phyloP scores from a whole-genome alignment of 2,329 filamentous ascomycete species.

The Phoma sp. region DNA sequence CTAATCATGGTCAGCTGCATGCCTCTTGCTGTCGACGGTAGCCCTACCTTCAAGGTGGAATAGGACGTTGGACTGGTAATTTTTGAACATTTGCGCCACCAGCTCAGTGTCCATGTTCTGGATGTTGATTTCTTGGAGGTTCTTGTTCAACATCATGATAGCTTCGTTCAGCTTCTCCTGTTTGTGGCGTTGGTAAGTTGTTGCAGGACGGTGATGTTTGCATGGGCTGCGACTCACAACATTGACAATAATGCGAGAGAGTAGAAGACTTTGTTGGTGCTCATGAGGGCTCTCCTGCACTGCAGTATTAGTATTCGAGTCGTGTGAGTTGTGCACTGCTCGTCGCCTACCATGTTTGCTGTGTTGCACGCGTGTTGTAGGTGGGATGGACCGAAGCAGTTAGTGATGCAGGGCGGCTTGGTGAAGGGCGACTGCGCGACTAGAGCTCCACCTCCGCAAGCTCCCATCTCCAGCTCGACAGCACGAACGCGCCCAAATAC shows the following conservation, averaged over 20 bases:
- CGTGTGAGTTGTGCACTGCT: neutral
- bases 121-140: slow-evolving; percentile 93
- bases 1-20: slow-evolving; percentile 52
- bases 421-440: slow-evolving; percentile 20
- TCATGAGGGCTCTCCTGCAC: slow-evolving; percentile 90
- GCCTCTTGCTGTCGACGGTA: too few species aligned
- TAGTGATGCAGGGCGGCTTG: slow-evolving; percentile 25
- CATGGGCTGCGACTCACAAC: slow-evolving; percentile 69
- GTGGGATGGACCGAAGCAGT: slow-evolving; percentile 37
- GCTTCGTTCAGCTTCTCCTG: slow-evolving; percentile 98
- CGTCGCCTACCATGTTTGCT: slow-evolving; percentile 38
- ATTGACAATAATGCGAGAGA: slow-evolving; percentile 96
- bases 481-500: slow-evolving; percentile 4
- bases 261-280: slow-evolving; percentile 91
- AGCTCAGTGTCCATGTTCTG: slow-evolving; percentile 99
- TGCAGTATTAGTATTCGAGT: neutral
- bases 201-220: neutral
- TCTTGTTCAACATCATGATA: slow-evolving; percentile 89
- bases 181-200: slow-evolving; percentile 5
- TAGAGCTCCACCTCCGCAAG: slow-evolving; percentile 33
- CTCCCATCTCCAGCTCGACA: slow-evolving; percentile 15
- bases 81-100: slow-evolving; percentile 99
- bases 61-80: slow-evolving; percentile 96
- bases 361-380: slow-evolving; percentile 28
- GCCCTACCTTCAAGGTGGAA: slow-evolving; percentile 91